Conservation (phyloP, 495 filamentous ascomycete genomes). For the Aspergillus panamensis region DNA sequence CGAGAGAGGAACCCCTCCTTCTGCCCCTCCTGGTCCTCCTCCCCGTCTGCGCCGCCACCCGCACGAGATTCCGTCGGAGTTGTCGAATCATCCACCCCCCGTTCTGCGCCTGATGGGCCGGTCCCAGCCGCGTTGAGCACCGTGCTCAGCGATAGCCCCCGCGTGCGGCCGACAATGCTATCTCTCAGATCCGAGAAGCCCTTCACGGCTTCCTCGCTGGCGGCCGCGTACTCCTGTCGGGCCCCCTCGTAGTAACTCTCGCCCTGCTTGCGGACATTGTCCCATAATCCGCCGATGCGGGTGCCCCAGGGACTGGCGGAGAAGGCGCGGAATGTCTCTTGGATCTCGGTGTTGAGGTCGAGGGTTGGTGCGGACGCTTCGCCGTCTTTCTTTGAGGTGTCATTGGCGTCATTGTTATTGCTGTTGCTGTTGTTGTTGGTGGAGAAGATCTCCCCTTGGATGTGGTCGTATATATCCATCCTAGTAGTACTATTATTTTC, state of each 20-base stretch:
- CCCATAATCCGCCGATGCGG: slow-evolving; percentile 81
- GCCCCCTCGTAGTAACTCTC: slow-evolving; percentile 83
- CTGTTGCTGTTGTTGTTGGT: slow-evolving; percentile 56
- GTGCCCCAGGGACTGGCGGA: slow-evolving; percentile 88
- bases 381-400: slow-evolving; percentile 39
- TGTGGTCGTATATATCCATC: slow-evolving; percentile 98
- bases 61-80: slow-evolving; percentile 38
- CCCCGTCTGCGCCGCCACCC: slow-evolving; percentile 52
- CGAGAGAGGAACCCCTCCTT: slow-evolving; percentile 70
- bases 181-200: slow-evolving; percentile 72
- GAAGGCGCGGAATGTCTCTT: slow-evolving; percentile 93
- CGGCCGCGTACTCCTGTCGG: slow-evolving; percentile 71
- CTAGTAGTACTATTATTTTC: not conserved
- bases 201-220: slow-evolving; percentile 76
- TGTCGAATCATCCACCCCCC: slow-evolving; percentile 34
- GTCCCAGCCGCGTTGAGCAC: slow-evolving; percentile 26
- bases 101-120: slow-evolving; percentile 6
- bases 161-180: slow-evolving; percentile 65
- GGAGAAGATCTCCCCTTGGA: slow-evolving; percentile 75
- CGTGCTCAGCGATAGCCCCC: slow-evolving; percentile 65
- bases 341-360: slow-evolving; percentile 80
- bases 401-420: slow-evolving; percentile 47
- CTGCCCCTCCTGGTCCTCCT: slow-evolving; percentile 26
- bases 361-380: slow-evolving; percentile 38
- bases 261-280: slow-evolving; percentile 85